Evolutionary conservation across 2,329 filamentous ascomycete species (phyloP).

Genomic region (Teratosphaeria pseudoeucalypti): DNA sequence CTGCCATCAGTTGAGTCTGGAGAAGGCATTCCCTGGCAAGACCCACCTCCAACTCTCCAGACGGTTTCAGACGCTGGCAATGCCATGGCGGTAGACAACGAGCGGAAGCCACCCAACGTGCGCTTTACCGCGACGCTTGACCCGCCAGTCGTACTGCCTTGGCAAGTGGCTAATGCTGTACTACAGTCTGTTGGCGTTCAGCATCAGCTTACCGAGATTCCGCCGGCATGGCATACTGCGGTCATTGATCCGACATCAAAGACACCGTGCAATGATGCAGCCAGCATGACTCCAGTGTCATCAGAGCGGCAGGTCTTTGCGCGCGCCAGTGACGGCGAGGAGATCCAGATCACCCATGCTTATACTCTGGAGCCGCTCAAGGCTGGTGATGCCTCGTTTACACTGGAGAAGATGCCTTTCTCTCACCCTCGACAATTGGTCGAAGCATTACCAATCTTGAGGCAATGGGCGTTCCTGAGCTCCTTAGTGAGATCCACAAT

Average conservation of each 20-base stretch:
- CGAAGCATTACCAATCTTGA: slow-evolving; percentile 59
- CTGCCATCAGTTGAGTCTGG: slow-evolving; percentile 47
- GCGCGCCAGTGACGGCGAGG: slow-evolving; percentile 5
- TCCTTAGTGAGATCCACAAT: slow-evolving; percentile 44
- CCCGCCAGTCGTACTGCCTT: slow-evolving; percentile 61
- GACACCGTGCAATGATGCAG: slow-evolving; percentile 1
- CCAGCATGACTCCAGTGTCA: neutral
- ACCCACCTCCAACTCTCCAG: slow-evolving; percentile 56
- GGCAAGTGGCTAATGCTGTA: slow-evolving; percentile 52
- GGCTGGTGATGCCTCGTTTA: slow-evolving; percentile 55
- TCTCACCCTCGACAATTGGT: slow-evolving; percentile 68
- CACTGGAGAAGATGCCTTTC: slow-evolving; percentile 60
- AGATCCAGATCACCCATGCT: slow-evolving; percentile 26
- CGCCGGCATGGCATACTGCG: slow-evolving; percentile 11
- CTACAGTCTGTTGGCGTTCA: slow-evolving; percentile 49
- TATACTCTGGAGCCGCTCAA: slow-evolving; percentile 63
- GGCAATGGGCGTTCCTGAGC: slow-evolving; percentile 65
- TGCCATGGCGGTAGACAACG: slow-evolving; percentile 44
- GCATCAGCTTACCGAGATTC: slow-evolving; percentile 28
- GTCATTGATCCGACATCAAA: slow-evolving; percentile 8
- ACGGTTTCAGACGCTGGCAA: slow-evolving; percentile 30
- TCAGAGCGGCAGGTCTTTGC: slow-evolving; percentile 5
- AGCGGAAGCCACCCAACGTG: slow-evolving; percentile 53
- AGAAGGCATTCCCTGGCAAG: slow-evolving; percentile 48
- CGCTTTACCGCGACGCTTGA: slow-evolving; percentile 66